A percentile compares a stretch with the other conserved stretches of the same genome.
phyloP scores from a whole-genome alignment of 345 rosid species.

The Moricandia arvensis region DNA sequence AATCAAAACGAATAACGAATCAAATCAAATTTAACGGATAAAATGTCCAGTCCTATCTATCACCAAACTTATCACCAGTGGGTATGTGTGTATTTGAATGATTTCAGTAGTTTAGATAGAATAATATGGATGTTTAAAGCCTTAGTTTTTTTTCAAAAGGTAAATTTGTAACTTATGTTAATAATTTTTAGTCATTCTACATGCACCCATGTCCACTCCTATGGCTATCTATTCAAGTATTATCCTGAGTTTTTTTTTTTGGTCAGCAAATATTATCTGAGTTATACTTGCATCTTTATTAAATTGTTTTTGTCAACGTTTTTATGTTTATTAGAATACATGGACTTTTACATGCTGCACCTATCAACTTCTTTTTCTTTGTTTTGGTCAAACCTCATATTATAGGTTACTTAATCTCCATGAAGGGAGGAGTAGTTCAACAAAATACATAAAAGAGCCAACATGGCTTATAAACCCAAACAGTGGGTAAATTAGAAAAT shows the following conservation, averaged over 20 bases:
- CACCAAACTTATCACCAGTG: not conserved
- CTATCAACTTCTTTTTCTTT: not conserved
- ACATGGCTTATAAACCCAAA: too few species aligned
- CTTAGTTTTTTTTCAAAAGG: too few species aligned
- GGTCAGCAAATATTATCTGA: too few species aligned
- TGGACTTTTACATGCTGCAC: not conserved
- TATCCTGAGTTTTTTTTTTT: too few species aligned
- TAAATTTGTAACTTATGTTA: not conserved
- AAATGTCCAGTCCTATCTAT: too few species aligned
- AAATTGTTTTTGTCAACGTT: not conserved
- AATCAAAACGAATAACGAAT: too few species aligned
- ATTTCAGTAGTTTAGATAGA: not conserved
- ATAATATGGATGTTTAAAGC: not conserved
- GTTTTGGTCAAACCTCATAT: too few species aligned
- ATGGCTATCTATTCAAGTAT: not conserved
- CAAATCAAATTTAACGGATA: too few species aligned
- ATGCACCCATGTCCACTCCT: conserved; percentile 13
- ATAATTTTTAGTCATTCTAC: conserved; percentile 2
- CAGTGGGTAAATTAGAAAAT: too few species aligned
- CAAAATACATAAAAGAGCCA: too few species aligned
- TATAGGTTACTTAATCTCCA: too few species aligned
- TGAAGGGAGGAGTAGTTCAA: too few species aligned
- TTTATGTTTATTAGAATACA: not conserved
- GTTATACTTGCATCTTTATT: not conserved
- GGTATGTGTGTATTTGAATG: not conserved